Conservation (phyloP, 805 yeast genomes). For the Starmerella gropengiesseri region DNA sequence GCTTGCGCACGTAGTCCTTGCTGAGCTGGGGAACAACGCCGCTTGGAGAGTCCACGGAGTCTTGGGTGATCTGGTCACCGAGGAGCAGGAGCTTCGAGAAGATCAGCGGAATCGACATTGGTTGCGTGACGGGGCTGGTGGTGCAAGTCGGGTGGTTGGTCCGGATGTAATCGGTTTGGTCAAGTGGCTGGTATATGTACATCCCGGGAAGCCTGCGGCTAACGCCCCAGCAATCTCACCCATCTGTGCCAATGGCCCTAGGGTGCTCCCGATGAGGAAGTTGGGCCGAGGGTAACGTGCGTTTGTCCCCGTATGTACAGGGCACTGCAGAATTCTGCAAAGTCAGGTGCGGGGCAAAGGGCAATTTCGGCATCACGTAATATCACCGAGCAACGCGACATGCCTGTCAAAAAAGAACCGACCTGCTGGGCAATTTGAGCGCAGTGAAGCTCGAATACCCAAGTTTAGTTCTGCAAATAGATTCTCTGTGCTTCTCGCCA, state of each 20-base stretch:
- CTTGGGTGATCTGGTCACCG: slow-evolving; percentile 68
- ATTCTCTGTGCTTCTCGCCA: too few relatives aligned
- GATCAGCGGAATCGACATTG: slow-evolving; percentile 2
- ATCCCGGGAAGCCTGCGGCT: background rate
- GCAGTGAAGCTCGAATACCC: too few relatives aligned
- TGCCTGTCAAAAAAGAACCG: background rate
- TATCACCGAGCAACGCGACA: slow-evolving; percentile 1
- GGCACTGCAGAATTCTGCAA: background rate
- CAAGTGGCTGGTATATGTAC: background rate
- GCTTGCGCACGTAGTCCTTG: slow-evolving; percentile 40
- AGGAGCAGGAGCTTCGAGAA: slow-evolving; percentile 40
- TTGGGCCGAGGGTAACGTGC: background rate
- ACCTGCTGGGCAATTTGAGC: too few relatives aligned
- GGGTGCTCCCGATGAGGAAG: slow-evolving; percentile 5
- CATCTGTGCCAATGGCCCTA: background rate
- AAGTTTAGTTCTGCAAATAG: too few relatives aligned
- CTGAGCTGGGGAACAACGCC: slow-evolving; percentile 43
- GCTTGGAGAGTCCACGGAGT: slow-evolving; percentile 33
- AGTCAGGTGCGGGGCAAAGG: slow-evolving; percentile 6
- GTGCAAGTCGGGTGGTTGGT: slow-evolving; percentile 1
- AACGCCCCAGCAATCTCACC: slow-evolving; percentile 2
- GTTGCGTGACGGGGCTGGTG: background rate
- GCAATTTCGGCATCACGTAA: slow-evolving; percentile 5
- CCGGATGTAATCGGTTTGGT: background rate
- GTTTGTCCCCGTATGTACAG: background rate